Evolutionary conservation across 2,329 filamentous ascomycete genomes (phyloP), one percentile per base, ranked within the genome.

Genomic region (Aspergillus pseudotamarii): DNA sequence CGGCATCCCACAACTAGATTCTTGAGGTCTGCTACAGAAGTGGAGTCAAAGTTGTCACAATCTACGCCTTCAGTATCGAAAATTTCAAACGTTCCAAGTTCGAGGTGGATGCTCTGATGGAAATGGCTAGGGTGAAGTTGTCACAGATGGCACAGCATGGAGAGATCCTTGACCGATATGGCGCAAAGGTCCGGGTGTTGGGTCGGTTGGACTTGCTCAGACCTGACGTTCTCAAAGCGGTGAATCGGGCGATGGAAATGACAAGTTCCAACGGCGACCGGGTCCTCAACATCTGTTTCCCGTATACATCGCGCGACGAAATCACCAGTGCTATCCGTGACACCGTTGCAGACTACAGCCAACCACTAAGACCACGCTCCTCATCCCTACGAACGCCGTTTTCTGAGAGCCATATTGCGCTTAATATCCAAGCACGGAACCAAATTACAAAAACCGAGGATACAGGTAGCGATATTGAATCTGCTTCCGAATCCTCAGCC

Each of bases 11-110:
- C 41, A n/a, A 21, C 4, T 70, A 92, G 91, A 93, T 98, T 59
- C 89, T 99, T 64, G 95, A 99, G 79, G 92, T 99, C 60, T 98
- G 95, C 85, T 99, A 98, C 84, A 97, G 97, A 77, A 93, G 91
- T 63, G 95, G 95, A 60, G 94, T 99, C 66, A 94, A 95, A 78
- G 93, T 96, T 10, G 94, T 99, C 45, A 98, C 95, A 4, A 93
- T 99, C 67, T 99, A 98, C 78, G 95, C 95, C 19, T 99, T 99
- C 81, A 97, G 93, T 75, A 97, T 99, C 73, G 95, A 99, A 80
- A 99, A 99, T 82, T 99, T 97, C 83, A 97, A 98, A 78, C 89
- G 95, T 6, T 94, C 93, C 26, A 94, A 95, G 79, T 95, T 96
- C 79, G 95, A 99, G 78, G 95, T 99, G 10, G 93, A 97, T 75